Evolutionary conservation across 1,139 yeast species (phyloP), one percentile per base, ranked within the genome.

Genomic region (Yamadazyma jaroonii): DNA sequence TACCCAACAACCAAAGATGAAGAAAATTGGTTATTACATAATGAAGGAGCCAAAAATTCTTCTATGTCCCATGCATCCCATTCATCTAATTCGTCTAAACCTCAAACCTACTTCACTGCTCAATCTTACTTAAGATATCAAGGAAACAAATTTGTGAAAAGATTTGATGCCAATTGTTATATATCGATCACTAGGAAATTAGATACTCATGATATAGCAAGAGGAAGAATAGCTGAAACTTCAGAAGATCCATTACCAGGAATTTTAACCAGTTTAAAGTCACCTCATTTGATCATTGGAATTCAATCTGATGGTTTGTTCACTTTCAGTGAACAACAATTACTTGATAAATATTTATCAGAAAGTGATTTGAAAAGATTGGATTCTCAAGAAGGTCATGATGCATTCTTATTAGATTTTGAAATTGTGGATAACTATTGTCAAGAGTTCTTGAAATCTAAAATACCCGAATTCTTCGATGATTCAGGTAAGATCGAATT

Each of bases 111-210:
- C 55, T 92, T 92, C 63, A 86, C 97, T 0, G 98, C 98, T 1
- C 98, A 92, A 61, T 84, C 92, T 37, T 92, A 92, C 57, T 69
- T 92, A 49, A 75, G 98, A 44, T 92, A 92, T 58, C 98, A 92
- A 58, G 97, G 96, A 2, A 79, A 81, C 39, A 92, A 92, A 60
- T 92, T 92, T 57, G 82, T 90, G 36, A 73, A 78, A 34, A 72
- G 98, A 51, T 92, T 90, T 53, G 98, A 92, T 61, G 96, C 98
- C 15, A 92, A 92, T 57, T 92, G 98, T 63, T 92, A 92, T 61
- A 89, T 92, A 40, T 79, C 97, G 21, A 87, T 92, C 40, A 86
- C 97, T 2, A 75, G 97, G 52, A 92, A 92, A 58, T 69, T 92
- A 32, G 98, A 92, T 53, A 89, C 97, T 1, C 97, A 92, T 58